Percentiles rank a stretch among this genome's conserved stretches.
Conservation (phyloP, 1,139 yeast species). For the Yamadazyma dushanensis region DNA sequence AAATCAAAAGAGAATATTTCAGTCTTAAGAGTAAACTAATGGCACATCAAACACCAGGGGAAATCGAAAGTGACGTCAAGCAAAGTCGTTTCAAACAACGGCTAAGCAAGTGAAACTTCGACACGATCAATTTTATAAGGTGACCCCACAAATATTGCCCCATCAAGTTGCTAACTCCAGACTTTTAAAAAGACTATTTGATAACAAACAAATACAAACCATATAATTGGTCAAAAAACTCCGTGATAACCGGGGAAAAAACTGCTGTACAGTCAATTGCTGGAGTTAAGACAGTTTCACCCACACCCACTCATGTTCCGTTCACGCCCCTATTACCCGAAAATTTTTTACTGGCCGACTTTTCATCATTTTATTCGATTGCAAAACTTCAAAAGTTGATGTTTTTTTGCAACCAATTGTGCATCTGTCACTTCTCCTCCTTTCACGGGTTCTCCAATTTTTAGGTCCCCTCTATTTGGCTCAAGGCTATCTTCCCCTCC, state of each 20-base stretch:
- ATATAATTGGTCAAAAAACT: constrained; percentile 9
- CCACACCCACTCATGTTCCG: no score
- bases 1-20: constrained; percentile 16
- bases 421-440: not conserved
- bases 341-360: no score
- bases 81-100: constrained; percentile 17
- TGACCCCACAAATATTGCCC: not conserved
- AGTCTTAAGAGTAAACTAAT: constrained; percentile 13
- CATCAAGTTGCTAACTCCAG: not conserved
- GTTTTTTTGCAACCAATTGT: constrained; percentile 7
- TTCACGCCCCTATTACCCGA: constrained; percentile 4
- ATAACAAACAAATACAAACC: no score
- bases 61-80: constrained; percentile 11
- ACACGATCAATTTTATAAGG: no score
- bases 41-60: constrained; percentile 3
- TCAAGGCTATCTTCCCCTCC: constrained; percentile 14
- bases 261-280: constrained; percentile 1
- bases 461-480: constrained; percentile 4
- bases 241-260: constrained; percentile 9
- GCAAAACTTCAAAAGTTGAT: not conserved
- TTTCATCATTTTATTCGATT: no score
- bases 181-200: no score
- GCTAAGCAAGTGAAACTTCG: constrained; percentile 8
- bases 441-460: constrained; percentile 1
- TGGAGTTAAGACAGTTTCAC: constrained; percentile 9